A percentile compares a stretch with the other conserved stretches of the same genome.
Evolutionary conservation across 225 moss, liverwort and hornwort genomes (phyloP).

Genomic region (Antitrichia curtipendula): DNA sequence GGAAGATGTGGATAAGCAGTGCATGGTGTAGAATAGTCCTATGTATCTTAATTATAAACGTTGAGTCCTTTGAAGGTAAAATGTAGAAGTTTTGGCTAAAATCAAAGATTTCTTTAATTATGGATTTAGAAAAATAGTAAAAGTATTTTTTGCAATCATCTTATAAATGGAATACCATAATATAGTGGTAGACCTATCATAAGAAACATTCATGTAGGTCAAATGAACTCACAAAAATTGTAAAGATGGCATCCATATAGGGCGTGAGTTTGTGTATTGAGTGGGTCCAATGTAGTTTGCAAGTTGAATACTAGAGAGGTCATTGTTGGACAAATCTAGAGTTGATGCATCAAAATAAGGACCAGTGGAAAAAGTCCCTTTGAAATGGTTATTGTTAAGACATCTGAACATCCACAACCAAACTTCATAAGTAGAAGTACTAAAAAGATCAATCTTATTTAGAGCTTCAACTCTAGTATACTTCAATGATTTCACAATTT

Average conservation of each 20-base stretch:
- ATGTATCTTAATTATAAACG: not conserved
- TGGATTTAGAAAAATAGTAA: too few relatives aligned
- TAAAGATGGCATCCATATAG: not conserved
- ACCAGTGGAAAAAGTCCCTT: not conserved
- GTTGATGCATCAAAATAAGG: fast-evolving
- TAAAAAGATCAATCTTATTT: not conserved
- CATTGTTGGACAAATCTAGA: not conserved
- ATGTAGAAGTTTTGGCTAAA: not conserved
- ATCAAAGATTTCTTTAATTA: too few relatives aligned
- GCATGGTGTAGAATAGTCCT: not conserved
- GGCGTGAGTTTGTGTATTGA: too few relatives aligned
- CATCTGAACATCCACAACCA: not conserved
- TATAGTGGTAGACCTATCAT: not conserved
- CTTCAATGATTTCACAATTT: not conserved
- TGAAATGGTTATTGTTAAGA: not conserved
- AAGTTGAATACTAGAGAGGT: not conserved
- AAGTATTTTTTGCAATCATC: not conserved
- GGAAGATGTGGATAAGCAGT: not conserved
- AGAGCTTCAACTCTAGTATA: not conserved
- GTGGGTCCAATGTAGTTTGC: not conserved
- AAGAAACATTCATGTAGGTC: not conserved
- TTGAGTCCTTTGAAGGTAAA: not conserved
- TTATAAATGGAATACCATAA: not conserved
- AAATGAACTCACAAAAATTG: not conserved
- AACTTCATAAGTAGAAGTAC: fast-evolving